Conservation (phyloP, 2,329 filamentous ascomycete species). For the Fusarium sp. region DNA sequence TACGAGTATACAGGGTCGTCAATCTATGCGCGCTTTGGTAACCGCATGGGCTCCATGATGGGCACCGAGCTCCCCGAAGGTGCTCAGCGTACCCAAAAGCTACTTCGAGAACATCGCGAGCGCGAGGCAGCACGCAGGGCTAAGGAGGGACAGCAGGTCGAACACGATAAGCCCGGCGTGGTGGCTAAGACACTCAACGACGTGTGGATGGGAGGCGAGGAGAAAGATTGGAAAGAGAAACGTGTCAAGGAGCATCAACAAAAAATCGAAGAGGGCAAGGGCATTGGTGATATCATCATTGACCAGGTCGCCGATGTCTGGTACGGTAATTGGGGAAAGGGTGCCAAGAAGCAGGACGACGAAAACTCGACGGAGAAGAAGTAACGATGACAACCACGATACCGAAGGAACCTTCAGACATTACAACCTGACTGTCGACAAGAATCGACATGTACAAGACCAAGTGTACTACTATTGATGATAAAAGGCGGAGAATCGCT, state of each 20-base stretch:
- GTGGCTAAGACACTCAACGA: constrained; percentile 56
- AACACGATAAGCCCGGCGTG: constrained; percentile 51
- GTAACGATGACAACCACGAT: constrained; percentile 23
- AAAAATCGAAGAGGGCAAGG: constrained; percentile 67
- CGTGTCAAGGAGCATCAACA: constrained; percentile 64
- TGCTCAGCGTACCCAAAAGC: constrained; percentile 60
- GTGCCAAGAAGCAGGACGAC: constrained; percentile 47
- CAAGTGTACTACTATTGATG: constrained; percentile 35
- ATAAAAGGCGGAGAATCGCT: constrained; percentile 1
- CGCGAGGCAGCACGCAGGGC: constrained; percentile 51
- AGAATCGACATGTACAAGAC: constrained; percentile 26
- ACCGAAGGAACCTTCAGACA: neutral
- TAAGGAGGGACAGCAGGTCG: constrained; percentile 33
- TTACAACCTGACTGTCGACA: neutral
- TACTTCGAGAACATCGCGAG: constrained; percentile 61
- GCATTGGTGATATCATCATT: constrained; percentile 67
- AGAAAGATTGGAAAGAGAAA: constrained; percentile 66
- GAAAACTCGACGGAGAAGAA: constrained; percentile 42
- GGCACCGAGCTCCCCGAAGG: constrained; percentile 68
- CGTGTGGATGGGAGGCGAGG: constrained; percentile 70
- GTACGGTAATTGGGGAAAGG: constrained; percentile 53
- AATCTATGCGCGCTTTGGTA: constrained; percentile 61
- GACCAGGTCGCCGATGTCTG: constrained; percentile 69
- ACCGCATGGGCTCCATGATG: constrained; percentile 59
- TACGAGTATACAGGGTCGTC: constrained; percentile 69